These are phyloP conservation scores for Leavenworthia alabamica DNA, from an alignment of 345 rosid species.

Conservation along the genomic window DNA sequence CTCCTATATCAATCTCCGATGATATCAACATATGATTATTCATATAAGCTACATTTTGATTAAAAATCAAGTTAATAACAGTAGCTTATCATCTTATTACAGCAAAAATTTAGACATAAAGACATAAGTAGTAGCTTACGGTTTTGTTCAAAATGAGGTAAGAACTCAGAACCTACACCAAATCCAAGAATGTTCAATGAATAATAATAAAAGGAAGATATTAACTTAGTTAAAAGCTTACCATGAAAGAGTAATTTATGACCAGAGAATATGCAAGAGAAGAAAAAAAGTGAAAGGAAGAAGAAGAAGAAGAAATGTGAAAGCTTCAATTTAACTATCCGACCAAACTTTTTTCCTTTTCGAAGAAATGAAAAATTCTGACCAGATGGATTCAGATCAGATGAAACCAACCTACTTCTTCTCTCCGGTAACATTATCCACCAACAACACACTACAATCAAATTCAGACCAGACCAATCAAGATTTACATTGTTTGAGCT, in stretches of 20 bases:
- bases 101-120: background rate
- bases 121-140: conserved; percentile 10
- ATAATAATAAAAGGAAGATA: background rate
- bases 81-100: background rate
- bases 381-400: conserved; percentile 26
- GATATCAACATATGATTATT: conserved; percentile 2
- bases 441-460: conserved; percentile 27
- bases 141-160: conserved; percentile 21
- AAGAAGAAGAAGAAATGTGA: conserved; percentile 41
- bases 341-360: conserved; percentile 55
- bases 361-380: conserved; percentile 35
- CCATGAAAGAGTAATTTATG: conserved; percentile 51
- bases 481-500: conserved; percentile 1
- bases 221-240: conserved; percentile 27
- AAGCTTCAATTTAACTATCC: conserved; percentile 41
- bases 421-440: conserved; percentile 39
- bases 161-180: conserved; percentile 28
- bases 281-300: conserved; percentile 39
- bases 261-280: conserved; percentile 45
- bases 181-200: conserved; percentile 3
- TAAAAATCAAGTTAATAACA: conserved; percentile 6
- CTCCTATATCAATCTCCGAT: conserved; percentile 21
- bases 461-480: background rate
- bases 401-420: conserved; percentile 32
- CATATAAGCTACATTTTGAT: conserved; percentile 17